A percentile compares a stretch with the other conserved stretches of the same genome.
These are phyloP conservation scores for Globisporangium splendens DNA, from an alignment of 352 stramenopile genomes.

Conservation along the genomic window DNA sequence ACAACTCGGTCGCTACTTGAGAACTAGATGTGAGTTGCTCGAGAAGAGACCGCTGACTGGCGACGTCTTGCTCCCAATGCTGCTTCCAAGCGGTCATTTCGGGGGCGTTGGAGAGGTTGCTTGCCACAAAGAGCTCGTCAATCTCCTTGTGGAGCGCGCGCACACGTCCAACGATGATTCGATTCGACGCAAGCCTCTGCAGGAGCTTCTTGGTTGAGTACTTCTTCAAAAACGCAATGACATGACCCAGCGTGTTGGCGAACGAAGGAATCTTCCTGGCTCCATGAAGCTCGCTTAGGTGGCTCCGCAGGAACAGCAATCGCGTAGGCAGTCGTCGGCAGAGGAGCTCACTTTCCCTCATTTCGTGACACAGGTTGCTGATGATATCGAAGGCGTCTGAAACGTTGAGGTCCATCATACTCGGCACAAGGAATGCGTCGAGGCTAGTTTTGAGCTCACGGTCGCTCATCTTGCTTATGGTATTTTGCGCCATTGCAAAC, in stretches of 20 bases:
- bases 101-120: not conserved
- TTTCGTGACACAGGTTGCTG: slow-evolving; percentile 6
- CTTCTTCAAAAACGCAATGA: slow-evolving; percentile 16
- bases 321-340: slow-evolving; percentile 6
- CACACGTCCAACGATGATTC: not conserved
- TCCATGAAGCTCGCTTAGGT: slow-evolving; percentile 14
- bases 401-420: slow-evolving; percentile 1
- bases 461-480: too few relatives aligned
- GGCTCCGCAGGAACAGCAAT: slow-evolving; percentile 18
- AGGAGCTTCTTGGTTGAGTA: slow-evolving; percentile 5
- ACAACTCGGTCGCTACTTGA: not conserved
- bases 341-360: slow-evolving; percentile 10
- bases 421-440: not conserved
- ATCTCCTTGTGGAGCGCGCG: slow-evolving; percentile 1
- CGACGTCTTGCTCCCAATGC: slow-evolving; percentile 5
- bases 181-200: not conserved
- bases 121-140: not conserved
- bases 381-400: not conserved
- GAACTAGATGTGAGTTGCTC: not conserved
- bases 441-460: not conserved
- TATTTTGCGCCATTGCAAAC: too few relatives aligned
- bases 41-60: not conserved
- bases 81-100: not conserved
- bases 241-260: slow-evolving; percentile 17
- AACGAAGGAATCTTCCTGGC: slow-evolving; percentile 26